Base-by-base conservation (phyloP, 2,329 filamentous ascomycete species). In the Nemania diffusa region DNA sequence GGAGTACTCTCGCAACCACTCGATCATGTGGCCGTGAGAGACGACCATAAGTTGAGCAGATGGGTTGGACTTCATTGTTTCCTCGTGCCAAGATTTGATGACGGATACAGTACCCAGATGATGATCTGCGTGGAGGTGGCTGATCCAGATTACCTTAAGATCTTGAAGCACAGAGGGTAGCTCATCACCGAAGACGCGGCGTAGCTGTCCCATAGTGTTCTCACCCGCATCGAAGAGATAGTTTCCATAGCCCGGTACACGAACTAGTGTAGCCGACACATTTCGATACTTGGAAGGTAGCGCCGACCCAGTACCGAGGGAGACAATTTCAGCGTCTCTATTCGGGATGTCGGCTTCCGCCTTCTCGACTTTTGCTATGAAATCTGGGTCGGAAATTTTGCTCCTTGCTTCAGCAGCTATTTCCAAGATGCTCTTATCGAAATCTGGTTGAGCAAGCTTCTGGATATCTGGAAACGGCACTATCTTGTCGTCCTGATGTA, bases 111-210 rank as follows among this genome's bases (percentile, higher is more conserved):
- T 92, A 29, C 96, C 96, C 22, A 99, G 86, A 76, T 98, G 96
- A 80, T 99, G 96, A 80, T 99, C 96, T 4, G 96, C 96, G 79
- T 99, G 96, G 69, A 97, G 84, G 81, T 99, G 96, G 78, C 93
- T 97, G 80, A 99, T 96, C 89, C 93, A 97, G 69, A 99, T 90
- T 72, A 89, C 88, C 61, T 90, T 91, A 50, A 99, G 84, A 69
- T 97, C 90, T 66, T 84, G 85, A n/a, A 99, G 82, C 13, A 97
- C 84, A n/a, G 90, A 84, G 29, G 95, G 82, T 70, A 92, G 86
- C 4, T 88, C 84, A 0, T 84, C 81, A 5, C 86, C 84, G 74
- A 92, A 95, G 0, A 92, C 84, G 57, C 96, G 91, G 65, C 88
- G 88, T 44, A 99, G 82, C 78, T 97, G 94, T 11, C 95, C 95